Percentiles rank a stretch among this genome's conserved stretches.
phyloP scores from a whole-genome alignment of 2,329 filamentous ascomycete species.

The Dendryphion nanum region DNA sequence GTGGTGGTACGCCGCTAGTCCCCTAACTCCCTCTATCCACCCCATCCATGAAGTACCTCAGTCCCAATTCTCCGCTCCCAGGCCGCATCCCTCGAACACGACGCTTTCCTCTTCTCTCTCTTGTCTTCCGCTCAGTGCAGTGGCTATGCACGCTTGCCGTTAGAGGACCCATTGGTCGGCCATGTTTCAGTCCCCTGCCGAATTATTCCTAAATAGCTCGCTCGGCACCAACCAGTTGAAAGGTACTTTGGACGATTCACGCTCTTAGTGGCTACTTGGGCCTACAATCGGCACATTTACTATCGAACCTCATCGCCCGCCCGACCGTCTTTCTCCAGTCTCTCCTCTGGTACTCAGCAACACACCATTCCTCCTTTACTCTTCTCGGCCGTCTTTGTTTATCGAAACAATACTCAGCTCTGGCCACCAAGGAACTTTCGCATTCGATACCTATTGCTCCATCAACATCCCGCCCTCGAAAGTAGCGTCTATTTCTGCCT shows the following conservation, averaged over 20 bases:
- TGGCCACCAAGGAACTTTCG: no score
- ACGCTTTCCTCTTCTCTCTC: slow-evolving; percentile 19
- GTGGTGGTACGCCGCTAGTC: slow-evolving; percentile 32
- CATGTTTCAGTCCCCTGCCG: slow-evolving; percentile 40
- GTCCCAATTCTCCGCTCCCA: slow-evolving; percentile 34
- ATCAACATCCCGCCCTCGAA: background rate
- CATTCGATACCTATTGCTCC: slow-evolving; percentile 8
- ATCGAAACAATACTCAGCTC: no score
- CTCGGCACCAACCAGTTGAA: no score
- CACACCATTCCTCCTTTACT: slow-evolving; percentile 18
- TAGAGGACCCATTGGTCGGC: slow-evolving; percentile 35
- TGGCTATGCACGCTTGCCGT: slow-evolving; percentile 36
- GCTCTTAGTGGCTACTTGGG: slow-evolving; percentile 32
- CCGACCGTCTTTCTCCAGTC: slow-evolving; percentile 23
- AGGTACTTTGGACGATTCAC: no score
- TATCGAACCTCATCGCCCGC: slow-evolving; percentile 26
- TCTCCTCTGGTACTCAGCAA: slow-evolving; percentile 15
- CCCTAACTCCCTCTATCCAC: slow-evolving; percentile 29
- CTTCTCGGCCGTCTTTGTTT: slow-evolving; percentile 19
- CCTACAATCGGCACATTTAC: slow-evolving; percentile 33
- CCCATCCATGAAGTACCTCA: slow-evolving; percentile 21
- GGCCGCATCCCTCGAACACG: slow-evolving; percentile 30
- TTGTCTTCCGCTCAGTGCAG: slow-evolving; percentile 24
- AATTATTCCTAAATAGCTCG: slow-evolving; percentile 37
- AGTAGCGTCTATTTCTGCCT: slow-evolving; percentile 20